A percentile compares a stretch with the other conserved stretches of the same genome.
These are phyloP conservation scores for Phytophthora rubi DNA, from an alignment of 352 stramenopile species.

Conservation along the genomic window DNA sequence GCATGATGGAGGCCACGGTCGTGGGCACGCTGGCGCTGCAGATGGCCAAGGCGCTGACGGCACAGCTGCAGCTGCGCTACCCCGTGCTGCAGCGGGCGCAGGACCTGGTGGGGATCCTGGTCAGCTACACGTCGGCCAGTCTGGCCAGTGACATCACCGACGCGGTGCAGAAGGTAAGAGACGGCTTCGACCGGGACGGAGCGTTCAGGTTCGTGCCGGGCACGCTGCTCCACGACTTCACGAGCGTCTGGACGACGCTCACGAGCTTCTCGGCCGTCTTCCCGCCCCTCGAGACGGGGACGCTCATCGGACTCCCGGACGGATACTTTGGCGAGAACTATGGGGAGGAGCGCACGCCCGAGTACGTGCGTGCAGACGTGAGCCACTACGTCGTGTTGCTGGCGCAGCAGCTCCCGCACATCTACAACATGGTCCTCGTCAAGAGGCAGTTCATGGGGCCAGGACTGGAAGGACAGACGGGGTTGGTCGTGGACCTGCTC, in stretches of 20 bases:
- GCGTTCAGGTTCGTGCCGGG: neutral
- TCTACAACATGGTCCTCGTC: neutral
- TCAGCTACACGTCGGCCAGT: neutral
- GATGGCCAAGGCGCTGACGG: constrained; percentile 10
- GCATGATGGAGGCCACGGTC: constrained; percentile 34
- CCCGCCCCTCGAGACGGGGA: neutral
- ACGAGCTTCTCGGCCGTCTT: neutral
- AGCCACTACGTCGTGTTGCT: neutral
- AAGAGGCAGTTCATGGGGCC: neutral
- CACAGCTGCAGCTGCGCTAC: constrained; percentile 28
- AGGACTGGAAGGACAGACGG: neutral
- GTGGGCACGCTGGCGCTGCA: constrained; percentile 31
- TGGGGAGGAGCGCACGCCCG: constrained; percentile 4
- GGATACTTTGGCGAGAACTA: constrained; percentile 2
- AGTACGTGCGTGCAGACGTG: neutral
- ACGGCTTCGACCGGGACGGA: neutral
- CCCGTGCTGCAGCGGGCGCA: constrained; percentile 21
- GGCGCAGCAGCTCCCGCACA: neutral
- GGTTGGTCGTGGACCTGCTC: constrained; percentile 1
- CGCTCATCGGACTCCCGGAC: constrained; percentile 1
- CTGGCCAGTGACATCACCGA: neutral
- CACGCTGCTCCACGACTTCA: constrained; percentile 2
- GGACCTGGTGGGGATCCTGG: constrained; percentile 19
- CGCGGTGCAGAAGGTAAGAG: neutral
- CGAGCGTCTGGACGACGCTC: neutral